A percentile compares a stretch with the other conserved stretches of the same genome.
Evolutionary conservation across 345 rosid genomes (phyloP).

Genomic region (Aquilaria malaccensis): DNA sequence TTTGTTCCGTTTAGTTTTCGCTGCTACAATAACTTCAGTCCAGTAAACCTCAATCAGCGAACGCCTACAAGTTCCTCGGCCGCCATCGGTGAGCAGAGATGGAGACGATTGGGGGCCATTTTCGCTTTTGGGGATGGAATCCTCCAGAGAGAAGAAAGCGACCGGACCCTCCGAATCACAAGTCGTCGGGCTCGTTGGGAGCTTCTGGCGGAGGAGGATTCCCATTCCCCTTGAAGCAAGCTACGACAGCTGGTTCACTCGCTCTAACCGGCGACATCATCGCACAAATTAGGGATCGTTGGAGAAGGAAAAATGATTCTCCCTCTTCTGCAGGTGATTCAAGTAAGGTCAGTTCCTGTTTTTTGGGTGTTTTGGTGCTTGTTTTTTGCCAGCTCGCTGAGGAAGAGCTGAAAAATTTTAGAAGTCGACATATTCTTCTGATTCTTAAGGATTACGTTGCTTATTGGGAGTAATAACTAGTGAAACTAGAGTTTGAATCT

Average conservation of each 20-base stretch:
- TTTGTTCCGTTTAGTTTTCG: too few species aligned
- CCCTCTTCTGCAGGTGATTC: conserved; percentile 17
- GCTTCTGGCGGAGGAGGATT: conserved; percentile 29
- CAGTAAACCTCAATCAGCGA: too few species aligned
- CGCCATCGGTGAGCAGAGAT: conserved; percentile 14
- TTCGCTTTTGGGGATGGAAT: conserved; percentile 60
- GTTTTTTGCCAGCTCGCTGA: conserved; percentile 6
- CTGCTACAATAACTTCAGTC: too few species aligned
- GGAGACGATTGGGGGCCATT: conserved; percentile 54
- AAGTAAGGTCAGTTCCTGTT: conserved; percentile 17
- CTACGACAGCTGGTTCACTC: conserved; percentile 67
- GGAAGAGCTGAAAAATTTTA: background rate
- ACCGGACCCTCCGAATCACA: conserved; percentile 30
- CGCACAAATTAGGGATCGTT: conserved; percentile 53
- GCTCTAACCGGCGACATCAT: conserved; percentile 76
- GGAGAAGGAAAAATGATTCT: conserved; percentile 29
- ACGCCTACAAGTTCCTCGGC: too few species aligned
- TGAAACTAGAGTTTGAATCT: too few species aligned
- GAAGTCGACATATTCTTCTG: background rate
- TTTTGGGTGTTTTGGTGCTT: conserved; percentile 3
- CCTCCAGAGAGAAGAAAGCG: conserved; percentile 18
- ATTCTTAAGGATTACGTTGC: too few species aligned
- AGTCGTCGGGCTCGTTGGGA: conserved; percentile 43
- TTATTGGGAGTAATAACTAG: too few species aligned
- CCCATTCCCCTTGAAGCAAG: conserved; percentile 81